Evolutionary conservation across 1,284 basidiomycete genomes (phyloP).

Genomic region (Leccinum fuscescens): DNA sequence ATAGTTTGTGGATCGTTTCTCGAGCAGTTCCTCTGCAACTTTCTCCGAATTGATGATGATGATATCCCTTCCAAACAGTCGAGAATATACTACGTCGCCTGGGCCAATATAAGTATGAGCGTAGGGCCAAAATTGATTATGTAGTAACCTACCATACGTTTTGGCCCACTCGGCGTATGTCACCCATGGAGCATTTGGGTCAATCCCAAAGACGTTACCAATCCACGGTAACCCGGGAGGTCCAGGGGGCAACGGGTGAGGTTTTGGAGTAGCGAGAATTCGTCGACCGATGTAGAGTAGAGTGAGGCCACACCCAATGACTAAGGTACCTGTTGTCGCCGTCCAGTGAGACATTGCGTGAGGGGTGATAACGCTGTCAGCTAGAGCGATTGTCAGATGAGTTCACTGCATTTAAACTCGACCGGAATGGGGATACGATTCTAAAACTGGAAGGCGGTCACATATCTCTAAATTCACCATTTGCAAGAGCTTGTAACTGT

Average conservation of each 20-base stretch:
- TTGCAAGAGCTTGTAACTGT: background rate
- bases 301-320: no score
- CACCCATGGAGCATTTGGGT: conserved; percentile 4
- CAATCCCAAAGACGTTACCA: conserved; percentile 5
- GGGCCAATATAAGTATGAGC: background rate
- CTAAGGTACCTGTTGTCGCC: no score
- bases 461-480: background rate
- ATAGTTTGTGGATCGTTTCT: conserved; percentile 8
- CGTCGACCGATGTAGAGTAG: background rate
- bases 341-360: no score
- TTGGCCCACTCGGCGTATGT: conserved; percentile 12
- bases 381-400: no score
- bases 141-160: conserved; percentile 11
- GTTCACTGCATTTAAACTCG: background rate
- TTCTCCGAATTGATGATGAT: background rate
- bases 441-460: background rate
- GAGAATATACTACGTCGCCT: background rate
- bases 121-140: background rate
- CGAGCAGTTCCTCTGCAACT: conserved; percentile 4
- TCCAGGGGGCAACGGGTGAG: conserved; percentile 6
- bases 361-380: no score
- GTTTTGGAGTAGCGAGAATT: background rate
- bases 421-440: background rate
- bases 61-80: background rate
- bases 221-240: conserved; percentile 12